Base-by-base conservation (phyloP, 2,329 filamentous ascomycete species). In the Fusarium longipes region DNA sequence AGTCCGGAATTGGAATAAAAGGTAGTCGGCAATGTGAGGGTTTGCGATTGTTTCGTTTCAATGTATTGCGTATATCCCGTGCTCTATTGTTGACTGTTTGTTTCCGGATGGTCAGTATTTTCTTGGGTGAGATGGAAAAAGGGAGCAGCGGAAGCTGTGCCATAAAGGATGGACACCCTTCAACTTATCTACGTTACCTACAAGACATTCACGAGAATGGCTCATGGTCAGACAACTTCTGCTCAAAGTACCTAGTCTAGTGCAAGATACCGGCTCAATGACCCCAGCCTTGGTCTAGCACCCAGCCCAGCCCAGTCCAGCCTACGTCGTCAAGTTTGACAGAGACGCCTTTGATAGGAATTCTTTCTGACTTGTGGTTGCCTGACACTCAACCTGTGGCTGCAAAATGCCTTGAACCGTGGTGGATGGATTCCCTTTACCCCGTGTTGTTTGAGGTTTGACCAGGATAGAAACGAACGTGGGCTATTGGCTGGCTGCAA, bases 391-490 rank as follows among this genome's bases (percentile, higher is more conserved):
- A 47, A 12, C 36, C 56, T 32, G 32, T 52, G 47, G 56, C 51
- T 57, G 32, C 14, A 25, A 36, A 32, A 35, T 39, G 27, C 20
- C 27, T 53, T 20, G 27, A 18, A 27, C 35, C 42, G 33, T 39
- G 35, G 29, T 45, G 42, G 30, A 48, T 48, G 29, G 38, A 9
- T 44, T 36, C 33, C 39, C 48, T 48, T 36, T 51, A 54, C 63
- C 63, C 67, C 65, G 52, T 57, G 47, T 43, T 65, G 70, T 72
- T 72, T 71, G 65, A 72, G 68, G 44, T 71, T 63, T 42, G 56
- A 64, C 70, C 53, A 61, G 70, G 65, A 55, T 52, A 22, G 29
- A 38, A 30, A 39, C 20, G 8, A 25, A n/a, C 18, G 25, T 15
- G 36, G 36, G 42, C 36, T 59, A 70, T 68, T 65, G 63, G 67